Evolutionary conservation across 768 basidiomycete genomes (phyloP).

Genomic region (Panaeolus cyanescens): DNA sequence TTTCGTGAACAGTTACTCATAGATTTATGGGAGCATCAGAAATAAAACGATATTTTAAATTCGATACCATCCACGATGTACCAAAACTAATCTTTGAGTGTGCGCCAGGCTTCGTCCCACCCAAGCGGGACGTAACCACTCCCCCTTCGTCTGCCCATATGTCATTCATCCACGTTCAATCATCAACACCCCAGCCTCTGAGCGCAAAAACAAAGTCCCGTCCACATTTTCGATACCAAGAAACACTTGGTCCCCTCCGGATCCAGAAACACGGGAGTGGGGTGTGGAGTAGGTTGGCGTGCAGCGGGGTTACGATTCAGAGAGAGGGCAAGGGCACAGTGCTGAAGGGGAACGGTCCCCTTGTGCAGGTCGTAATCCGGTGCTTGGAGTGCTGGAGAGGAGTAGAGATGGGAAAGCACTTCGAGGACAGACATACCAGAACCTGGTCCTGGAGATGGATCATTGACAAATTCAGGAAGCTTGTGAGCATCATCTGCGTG

Average conservation of each 20-base stretch:
- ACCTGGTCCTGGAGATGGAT: slow-evolving; percentile 13
- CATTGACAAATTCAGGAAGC: background rate
- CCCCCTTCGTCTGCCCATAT: slow-evolving; percentile 47
- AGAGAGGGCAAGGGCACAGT: slow-evolving; percentile 31
- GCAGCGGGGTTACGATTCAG: slow-evolving; percentile 46
- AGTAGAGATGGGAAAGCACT: slow-evolving; percentile 52
- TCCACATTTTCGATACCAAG: slow-evolving; percentile 45
- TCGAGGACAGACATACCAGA: slow-evolving; percentile 45
- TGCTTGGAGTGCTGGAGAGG: slow-evolving; percentile 48
- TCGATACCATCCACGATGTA: no score
- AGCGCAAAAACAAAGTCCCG: slow-evolving; percentile 57
- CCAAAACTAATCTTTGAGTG: slow-evolving; percentile 23
- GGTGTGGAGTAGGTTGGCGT: slow-evolving; percentile 38
- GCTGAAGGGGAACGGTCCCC: slow-evolving; percentile 34
- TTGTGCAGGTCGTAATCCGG: slow-evolving; percentile 53
- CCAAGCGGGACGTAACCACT: slow-evolving; percentile 57
- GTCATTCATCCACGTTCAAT: slow-evolving; percentile 57
- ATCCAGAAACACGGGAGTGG: slow-evolving; percentile 37
- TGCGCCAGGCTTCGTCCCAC: slow-evolving; percentile 61
- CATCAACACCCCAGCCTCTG: slow-evolving; percentile 59
- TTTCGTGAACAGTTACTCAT: no score
- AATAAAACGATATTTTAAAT: no score
- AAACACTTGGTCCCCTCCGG: slow-evolving; percentile 35
- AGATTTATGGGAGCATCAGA: no score
- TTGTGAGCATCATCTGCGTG: slow-evolving; percentile 24